A percentile compares a stretch with the other conserved stretches of the same genome.
These are phyloP conservation scores for Aspergillus versicolor DNA, from an alignment of 2,329 filamentous ascomycete species.

Conservation along the genomic window DNA sequence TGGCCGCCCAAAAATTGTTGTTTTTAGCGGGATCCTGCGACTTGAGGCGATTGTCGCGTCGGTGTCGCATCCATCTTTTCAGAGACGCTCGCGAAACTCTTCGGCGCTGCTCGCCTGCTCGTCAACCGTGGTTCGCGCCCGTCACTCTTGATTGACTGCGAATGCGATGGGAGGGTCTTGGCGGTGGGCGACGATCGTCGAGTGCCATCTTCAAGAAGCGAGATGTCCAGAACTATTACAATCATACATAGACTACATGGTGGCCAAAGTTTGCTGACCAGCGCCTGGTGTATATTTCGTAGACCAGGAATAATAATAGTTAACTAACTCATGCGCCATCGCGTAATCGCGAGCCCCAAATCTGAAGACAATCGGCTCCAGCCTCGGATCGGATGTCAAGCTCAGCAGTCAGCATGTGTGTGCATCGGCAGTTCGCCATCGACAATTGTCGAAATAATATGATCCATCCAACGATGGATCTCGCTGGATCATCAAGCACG, in stretches of 20 bases:
- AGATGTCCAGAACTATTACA: neutral
- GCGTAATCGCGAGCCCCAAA: neutral
- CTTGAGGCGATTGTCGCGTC: slow-evolving; percentile 3
- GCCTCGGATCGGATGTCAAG: slow-evolving; percentile 2
- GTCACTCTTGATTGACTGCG: no score
- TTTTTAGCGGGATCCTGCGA: slow-evolving; percentile 15
- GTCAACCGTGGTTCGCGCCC: neutral
- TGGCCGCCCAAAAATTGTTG: slow-evolving; percentile 3
- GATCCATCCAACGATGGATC: neutral
- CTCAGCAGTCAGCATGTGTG: neutral
- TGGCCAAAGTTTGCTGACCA: no score
- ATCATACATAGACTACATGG: no score
- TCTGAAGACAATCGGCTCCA: neutral
- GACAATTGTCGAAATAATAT: neutral
- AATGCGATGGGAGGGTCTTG: no score
- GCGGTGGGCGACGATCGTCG: neutral
- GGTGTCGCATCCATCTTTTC: slow-evolving; percentile 1
- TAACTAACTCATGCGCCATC: no score
- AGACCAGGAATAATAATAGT: no score
- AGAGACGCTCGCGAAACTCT: neutral
- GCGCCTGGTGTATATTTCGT: no score
- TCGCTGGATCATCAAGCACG: neutral
- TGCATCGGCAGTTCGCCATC: slow-evolving; percentile 9
- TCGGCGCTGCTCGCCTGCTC: no score
- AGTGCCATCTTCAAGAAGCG: neutral